Evolutionary conservation across 805 yeast species (phyloP).

Genomic region (Candida boleticola): DNA sequence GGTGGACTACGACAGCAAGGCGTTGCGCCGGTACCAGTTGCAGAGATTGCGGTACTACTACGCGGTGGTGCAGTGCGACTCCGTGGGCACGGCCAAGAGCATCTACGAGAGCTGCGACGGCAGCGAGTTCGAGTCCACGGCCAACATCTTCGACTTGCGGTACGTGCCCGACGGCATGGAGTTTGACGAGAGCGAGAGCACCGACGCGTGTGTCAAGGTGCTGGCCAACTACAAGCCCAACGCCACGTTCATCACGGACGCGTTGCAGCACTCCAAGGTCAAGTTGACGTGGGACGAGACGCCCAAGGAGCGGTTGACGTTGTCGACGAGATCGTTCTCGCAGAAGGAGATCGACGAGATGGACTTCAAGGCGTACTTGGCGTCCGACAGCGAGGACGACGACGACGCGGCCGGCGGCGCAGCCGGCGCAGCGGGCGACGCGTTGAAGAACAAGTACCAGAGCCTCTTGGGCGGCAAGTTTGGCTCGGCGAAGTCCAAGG

Average conservation of each 20-base stretch:
- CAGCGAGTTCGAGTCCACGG: constrained; percentile 92
- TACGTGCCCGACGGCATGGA: constrained; percentile 92
- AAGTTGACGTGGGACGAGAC: constrained; percentile 99
- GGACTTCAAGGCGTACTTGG: constrained; percentile 91
- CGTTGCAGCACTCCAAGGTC: constrained; percentile 93
- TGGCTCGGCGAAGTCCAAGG: constrained; percentile 4
- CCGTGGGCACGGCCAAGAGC: constrained; percentile 62
- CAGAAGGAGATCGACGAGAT: constrained; percentile 85
- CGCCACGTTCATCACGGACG: constrained; percentile 81
- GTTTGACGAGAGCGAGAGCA: constrained; percentile 69
- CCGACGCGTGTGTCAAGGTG: constrained; percentile 67
- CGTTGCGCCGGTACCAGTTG: constrained; percentile 84
- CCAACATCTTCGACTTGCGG: constrained; percentile 88
- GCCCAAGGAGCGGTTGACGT: constrained; percentile 78
- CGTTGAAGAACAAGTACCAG: constrained; percentile 61
- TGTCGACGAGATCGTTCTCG: constrained; percentile 78
- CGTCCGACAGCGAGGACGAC: constrained; percentile 44
- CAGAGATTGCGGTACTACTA: constrained; percentile 91
- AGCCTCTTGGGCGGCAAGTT: constrained; percentile 50
- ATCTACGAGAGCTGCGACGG: constrained; percentile 91
- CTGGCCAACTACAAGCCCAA: constrained; percentile 81
- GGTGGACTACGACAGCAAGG: constrained; percentile 79
- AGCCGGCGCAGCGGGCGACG: constrained; percentile 25
- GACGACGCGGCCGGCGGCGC: constrained; percentile 15
- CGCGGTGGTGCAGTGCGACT: constrained; percentile 85